Conservation (phyloP, 2,329 filamentous ascomycete species). For the Neonectria coccinea region DNA sequence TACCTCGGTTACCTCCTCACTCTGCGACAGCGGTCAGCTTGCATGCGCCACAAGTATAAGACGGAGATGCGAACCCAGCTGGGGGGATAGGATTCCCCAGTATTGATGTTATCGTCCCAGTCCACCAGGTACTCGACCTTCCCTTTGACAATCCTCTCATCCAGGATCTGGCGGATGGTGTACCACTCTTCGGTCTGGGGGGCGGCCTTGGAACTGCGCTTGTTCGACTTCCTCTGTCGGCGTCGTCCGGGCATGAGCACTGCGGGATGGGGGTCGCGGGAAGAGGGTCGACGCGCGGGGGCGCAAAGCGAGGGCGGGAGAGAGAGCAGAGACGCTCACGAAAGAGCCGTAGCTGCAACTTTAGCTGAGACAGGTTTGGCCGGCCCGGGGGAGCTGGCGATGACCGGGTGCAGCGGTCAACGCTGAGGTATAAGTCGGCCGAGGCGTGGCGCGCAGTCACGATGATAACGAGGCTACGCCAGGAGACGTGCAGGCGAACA, state of each 20-base stretch:
- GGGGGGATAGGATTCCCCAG: conserved; percentile 49
- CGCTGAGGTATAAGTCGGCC: conserved; percentile 48
- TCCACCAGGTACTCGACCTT: conserved; percentile 52
- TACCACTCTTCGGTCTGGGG: conserved; percentile 49
- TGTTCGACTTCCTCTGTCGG: conserved; percentile 36
- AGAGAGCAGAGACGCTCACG: conserved; percentile 9
- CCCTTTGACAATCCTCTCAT: conserved; percentile 47
- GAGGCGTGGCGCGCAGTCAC: conserved; percentile 44
- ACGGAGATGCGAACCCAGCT: conserved; percentile 49
- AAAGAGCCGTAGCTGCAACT: conserved; percentile 15
- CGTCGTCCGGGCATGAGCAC: conserved; percentile 51
- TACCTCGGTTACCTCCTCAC: conserved; percentile 47
- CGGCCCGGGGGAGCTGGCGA: conserved; percentile 36
- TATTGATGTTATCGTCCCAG: conserved; percentile 51
- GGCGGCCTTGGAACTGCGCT: conserved; percentile 32
- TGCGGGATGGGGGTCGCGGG: conserved; percentile 25
- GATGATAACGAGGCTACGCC: conserved; percentile 41
- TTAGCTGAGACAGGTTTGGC: conserved; percentile 28
- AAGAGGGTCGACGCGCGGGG: conserved; percentile 11
- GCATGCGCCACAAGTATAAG: conserved; percentile 14
- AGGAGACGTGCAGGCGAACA: conserved; percentile 40
- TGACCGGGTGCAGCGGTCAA: conserved; percentile 46
- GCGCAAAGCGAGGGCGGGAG: conserved; percentile 12
- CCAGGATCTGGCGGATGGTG: conserved; percentile 50
- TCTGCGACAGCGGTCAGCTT: conserved; percentile 43